phyloP scores from a whole-genome alignment of 2,329 filamentous ascomycete species.

The Dothidotthia symphoricarpi region DNA sequence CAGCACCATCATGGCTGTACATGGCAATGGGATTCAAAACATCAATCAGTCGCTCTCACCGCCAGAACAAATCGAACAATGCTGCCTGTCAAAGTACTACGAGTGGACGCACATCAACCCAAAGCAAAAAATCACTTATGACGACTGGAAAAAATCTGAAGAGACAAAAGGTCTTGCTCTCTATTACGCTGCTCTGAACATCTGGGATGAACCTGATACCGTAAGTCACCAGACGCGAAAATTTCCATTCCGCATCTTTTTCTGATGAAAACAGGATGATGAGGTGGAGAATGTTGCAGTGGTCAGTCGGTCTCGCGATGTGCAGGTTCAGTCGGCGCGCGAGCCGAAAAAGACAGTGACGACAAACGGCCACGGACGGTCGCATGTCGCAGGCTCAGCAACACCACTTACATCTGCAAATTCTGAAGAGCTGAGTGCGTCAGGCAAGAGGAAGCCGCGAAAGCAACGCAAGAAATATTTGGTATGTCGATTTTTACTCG shows the following conservation, averaged over 20 bases:
- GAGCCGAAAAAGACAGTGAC: conserved; percentile 28
- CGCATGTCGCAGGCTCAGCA: conserved; percentile 15
- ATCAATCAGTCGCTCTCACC: too few species aligned
- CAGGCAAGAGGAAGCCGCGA: conserved; percentile 28
- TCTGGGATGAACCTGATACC: conserved; percentile 29
- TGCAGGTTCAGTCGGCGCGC: conserved; percentile 19
- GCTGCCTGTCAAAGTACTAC: conserved; percentile 16
- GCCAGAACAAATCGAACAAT: neutral
- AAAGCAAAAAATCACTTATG: conserved; percentile 26
- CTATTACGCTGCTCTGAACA: conserved; percentile 29
- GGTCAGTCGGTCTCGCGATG: conserved; percentile 19
- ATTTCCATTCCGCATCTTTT: conserved; percentile 1
- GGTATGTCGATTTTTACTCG: conserved; percentile 14
- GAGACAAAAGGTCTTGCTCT: conserved; percentile 30
- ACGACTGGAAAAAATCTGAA: conserved; percentile 31
- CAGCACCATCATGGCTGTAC: too few species aligned
- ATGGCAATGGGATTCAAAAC: too few species aligned
- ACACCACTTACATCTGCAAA: conserved; percentile 16
- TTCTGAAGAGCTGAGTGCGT: conserved; percentile 19
- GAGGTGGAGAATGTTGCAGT: conserved; percentile 14
- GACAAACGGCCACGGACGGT: conserved; percentile 25
- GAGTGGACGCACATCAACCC: conserved; percentile 25
- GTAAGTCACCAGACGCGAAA: conserved; percentile 19
- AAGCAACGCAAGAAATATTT: conserved; percentile 31
- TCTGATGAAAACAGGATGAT: conserved; percentile 30